Evolutionary conservation across 306 rosid genomes (phyloP), one percentile per base, ranked within the genome.

Genomic region (Cicer pinnatifidum): DNA sequence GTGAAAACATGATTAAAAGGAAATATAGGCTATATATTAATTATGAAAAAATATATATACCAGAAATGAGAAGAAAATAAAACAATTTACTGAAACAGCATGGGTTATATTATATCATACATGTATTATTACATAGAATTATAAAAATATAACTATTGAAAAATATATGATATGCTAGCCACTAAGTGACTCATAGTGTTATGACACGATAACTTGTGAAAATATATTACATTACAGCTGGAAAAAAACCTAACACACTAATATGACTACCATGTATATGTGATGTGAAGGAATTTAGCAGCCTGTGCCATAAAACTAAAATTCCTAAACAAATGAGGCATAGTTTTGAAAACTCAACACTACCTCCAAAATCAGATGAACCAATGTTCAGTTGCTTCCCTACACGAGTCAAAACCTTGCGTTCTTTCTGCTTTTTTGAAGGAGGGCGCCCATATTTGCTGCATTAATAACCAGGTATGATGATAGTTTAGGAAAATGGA

Each of bases 371-470:
- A 81, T 93, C 92, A 58, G 90, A 74, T 58, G 91, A 82, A 44
- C 85, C 82, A 58, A 76, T 82, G 16, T 56, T 81, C 64, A 75
- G 73, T 44, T 68, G 85, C 71, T 87, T 85, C 82, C 89, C 91
- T 50, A 78, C 82, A 67, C 84, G 86, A 85, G 91, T 71, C 82
- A 79, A 73, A 71, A 72, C 76, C 77, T 91, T 89, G 72, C 89
- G 93, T 75, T 88, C 98, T 84, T 89, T 89, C 74, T 82, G 91
- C 82, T 93, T 93, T 82, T 88, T 93, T 2, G 90, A 82, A 69
- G 93, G 92, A 71, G 93, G 97, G 59, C 92, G 92, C 5, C 98
- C 98, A 50, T 87, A 72, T 85, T 88, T 91, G 69, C 98, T 88
- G 87, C 78, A 75, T 39, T 78, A 62, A 75, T 59, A 77, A 85